phyloP scores from a whole-genome alignment of 208 protist species.

The Trypanosoma caninum region DNA sequence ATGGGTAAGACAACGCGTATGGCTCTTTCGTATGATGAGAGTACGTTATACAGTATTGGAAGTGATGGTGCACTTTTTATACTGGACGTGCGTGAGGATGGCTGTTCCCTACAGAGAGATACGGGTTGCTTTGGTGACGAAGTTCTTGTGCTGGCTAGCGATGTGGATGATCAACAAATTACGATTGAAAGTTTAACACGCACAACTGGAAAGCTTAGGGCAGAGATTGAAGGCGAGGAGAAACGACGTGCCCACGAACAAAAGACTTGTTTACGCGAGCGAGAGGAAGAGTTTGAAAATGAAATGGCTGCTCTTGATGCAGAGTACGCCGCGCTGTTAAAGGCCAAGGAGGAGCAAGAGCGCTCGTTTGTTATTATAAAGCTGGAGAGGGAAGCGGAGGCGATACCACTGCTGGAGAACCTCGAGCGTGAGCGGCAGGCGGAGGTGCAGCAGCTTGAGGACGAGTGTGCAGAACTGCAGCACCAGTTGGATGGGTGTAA shows the following conservation, averaged over 20 bases:
- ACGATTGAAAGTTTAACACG: slow-evolving; percentile 82
- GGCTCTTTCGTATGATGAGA: slow-evolving; percentile 89
- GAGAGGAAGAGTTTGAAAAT: slow-evolving; percentile 85
- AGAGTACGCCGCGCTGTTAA: slow-evolving; percentile 78
- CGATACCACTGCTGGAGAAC: slow-evolving; percentile 50
- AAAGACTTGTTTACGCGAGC: slow-evolving; percentile 89
- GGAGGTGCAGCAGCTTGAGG: slow-evolving; percentile 85
- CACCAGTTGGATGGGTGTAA: slow-evolving; percentile 66
- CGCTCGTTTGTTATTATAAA: slow-evolving; percentile 88
- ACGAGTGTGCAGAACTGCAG: slow-evolving; percentile 61
- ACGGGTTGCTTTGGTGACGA: slow-evolving; percentile 38
- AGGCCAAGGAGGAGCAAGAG: slow-evolving; percentile 90
- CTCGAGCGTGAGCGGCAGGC: slow-evolving; percentile 84
- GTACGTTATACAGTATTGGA: slow-evolving; percentile 84
- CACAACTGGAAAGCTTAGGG: slow-evolving; percentile 87
- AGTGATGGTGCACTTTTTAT: slow-evolving; percentile 91
- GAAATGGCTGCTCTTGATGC: slow-evolving; percentile 57
- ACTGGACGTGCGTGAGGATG: slow-evolving; percentile 86
- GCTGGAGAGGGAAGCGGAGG: slow-evolving; percentile 76
- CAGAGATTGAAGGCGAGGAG: slow-evolving; percentile 93
- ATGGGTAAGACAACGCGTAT: slow-evolving; percentile 72
- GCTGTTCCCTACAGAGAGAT: slow-evolving; percentile 31
- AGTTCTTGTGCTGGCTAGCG: slow-evolving; percentile 92
- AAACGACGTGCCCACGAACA: slow-evolving; percentile 92
- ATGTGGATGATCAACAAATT: slow-evolving; percentile 91